phyloP scores from a whole-genome alignment of 2,329 filamentous ascomycete species.

The Alternaria sp. region DNA sequence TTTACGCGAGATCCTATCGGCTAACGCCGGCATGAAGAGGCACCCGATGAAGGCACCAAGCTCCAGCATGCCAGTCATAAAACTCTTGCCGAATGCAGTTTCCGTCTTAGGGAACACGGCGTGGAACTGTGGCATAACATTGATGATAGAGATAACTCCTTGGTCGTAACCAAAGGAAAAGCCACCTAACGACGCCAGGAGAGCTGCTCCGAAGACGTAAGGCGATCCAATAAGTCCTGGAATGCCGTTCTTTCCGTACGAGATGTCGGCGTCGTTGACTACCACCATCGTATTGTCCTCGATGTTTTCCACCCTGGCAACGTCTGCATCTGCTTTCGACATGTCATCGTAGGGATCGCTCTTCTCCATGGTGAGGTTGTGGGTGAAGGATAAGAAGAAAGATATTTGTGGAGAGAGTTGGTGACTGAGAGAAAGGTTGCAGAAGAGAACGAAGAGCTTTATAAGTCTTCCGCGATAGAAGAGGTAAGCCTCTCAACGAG shows the following conservation, averaged over 20 bases:
- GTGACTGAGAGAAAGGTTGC: too few relatives aligned
- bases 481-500: too few relatives aligned
- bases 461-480: too few relatives aligned
- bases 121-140: conserved; percentile 58
- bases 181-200: conserved; percentile 39
- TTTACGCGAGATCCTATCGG: conserved; percentile 59
- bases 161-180: conserved; percentile 50
- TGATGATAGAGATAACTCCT: conserved; percentile 52
- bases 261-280: not conserved
- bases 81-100: conserved; percentile 53
- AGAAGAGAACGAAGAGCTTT: too few relatives aligned
- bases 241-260: conserved; percentile 6
- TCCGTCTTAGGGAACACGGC: conserved; percentile 10
- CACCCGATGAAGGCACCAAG: conserved; percentile 52
- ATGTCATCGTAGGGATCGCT: too few relatives aligned
- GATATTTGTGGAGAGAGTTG: too few relatives aligned
- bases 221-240: conserved; percentile 47
- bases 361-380: too few relatives aligned
- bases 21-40: conserved; percentile 50
- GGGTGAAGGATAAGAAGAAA: too few relatives aligned
- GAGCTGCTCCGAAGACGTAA: conserved; percentile 53
- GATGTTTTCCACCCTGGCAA: too few relatives aligned
- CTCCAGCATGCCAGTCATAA: conserved; percentile 48
- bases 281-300: too few relatives aligned
- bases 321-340: too few relatives aligned